Evolutionary conservation across 805 yeast genomes (phyloP), one percentile per base, ranked within the genome.

Genomic region (Hanseniaspora lachancei): DNA sequence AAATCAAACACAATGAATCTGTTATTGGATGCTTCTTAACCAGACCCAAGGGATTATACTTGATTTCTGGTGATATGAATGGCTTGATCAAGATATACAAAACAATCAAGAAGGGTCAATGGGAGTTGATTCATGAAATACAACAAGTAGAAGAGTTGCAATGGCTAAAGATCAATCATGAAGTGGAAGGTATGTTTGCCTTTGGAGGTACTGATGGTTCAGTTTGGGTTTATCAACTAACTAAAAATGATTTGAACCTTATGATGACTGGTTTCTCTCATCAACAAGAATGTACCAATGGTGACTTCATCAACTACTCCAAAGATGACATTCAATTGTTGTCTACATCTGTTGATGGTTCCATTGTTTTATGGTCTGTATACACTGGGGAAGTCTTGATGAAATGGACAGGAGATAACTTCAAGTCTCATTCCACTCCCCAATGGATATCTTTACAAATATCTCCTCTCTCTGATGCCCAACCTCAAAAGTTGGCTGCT

Each of bases 181-280:
- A 73, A 21, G 83, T 82, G 64, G 77, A 82, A 24, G 62, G 63
- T 16, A 77, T 86, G 48, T 87, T 91, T 72, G 97, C 97, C 15
- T 87, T 86, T 65, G 97, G 97, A 59, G 91, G 88, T 23, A 73
- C 75, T 8, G 96, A 89, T 68, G 98, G 98, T 2, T 84, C 95
- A 0, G 95, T 89, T 3, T 91, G 96, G 95, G 87, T 84, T 29
- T 93, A 89, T 66, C 86, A 83, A 64, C 76, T 89, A 42, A 81
- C 78, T 74, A 68, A 70, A 24, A 78, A 84, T 51, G 68, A 77
- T 12, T 69, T 85, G 54, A 87, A 80, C 57, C 85, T 82, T 65
- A 70, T 86, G 39, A 82, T 86, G 83, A 74, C 83, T 48, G 93
- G 91, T 2, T 85, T 83, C 64, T 80, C 83, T 20, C 97, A 91